Evolutionary conservation across 208 protist species (phyloP).

Genomic region (Herpetomonas samuelpessoai): DNA sequence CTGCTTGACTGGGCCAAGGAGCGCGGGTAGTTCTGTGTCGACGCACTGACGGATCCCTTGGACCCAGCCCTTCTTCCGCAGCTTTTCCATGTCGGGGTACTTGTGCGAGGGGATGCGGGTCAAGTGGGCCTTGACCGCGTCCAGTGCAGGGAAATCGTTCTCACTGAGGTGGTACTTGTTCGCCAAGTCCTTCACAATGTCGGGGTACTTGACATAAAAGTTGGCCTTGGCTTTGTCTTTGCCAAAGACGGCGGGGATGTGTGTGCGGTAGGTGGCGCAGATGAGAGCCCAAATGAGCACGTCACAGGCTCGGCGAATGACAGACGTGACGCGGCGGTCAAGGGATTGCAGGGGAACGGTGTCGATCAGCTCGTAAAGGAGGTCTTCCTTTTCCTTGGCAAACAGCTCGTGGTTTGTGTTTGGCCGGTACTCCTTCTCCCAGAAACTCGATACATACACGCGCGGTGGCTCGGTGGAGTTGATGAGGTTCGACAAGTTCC

Average conservation of each 20-base stretch:
- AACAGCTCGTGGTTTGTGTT: slow-evolving; percentile 87
- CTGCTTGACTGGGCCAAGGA: slow-evolving; percentile 74
- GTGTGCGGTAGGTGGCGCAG: slow-evolving; percentile 43
- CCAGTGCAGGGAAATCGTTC: slow-evolving; percentile 41
- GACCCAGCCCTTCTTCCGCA: slow-evolving; percentile 59
- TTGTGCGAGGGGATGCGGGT: slow-evolving; percentile 28
- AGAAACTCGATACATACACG: slow-evolving; percentile 97
- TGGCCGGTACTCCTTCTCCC: slow-evolving; percentile 86
- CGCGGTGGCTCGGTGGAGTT: slow-evolving; percentile 95
- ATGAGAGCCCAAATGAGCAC: slow-evolving; percentile 88
- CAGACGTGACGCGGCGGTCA: slow-evolving; percentile 90
- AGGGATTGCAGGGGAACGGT: slow-evolving; percentile 83
- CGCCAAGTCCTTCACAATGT: slow-evolving; percentile 46
- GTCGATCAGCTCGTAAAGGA: slow-evolving; percentile 84
- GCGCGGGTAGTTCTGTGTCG: slow-evolving; percentile 58
- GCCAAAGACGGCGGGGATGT: slow-evolving; percentile 82
- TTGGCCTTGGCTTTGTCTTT: slow-evolving; percentile 71
- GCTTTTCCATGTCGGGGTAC: slow-evolving; percentile 54
- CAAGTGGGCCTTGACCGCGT: slow-evolving; percentile 40
- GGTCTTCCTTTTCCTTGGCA: slow-evolving; percentile 78
- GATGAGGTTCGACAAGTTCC: slow-evolving; percentile 95
- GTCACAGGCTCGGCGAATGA: slow-evolving; percentile 67
- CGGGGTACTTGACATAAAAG: slow-evolving; percentile 49
- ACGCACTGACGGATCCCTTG: slow-evolving; percentile 40
- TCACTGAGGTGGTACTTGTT: slow-evolving; percentile 48